A percentile compares a stretch with the other conserved stretches of the same genome.
Conservation (phyloP, 2,329 filamentous ascomycete species). For the Myriangium duriaei region DNA sequence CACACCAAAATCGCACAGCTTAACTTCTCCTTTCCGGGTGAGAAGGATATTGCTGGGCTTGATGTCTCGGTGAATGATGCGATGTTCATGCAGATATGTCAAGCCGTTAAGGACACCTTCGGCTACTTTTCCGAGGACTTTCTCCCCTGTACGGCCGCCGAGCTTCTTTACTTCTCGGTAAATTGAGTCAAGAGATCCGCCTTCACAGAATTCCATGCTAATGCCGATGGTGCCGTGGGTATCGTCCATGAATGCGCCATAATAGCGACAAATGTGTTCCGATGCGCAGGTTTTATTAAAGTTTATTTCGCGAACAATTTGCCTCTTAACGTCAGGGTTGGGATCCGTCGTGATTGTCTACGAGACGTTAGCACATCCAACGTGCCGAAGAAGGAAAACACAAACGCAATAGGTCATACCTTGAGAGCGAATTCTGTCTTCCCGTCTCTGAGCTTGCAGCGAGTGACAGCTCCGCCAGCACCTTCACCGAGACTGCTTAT, state of each 20-base stretch:
- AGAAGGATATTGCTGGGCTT: slow-evolving; percentile 96
- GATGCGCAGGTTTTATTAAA: slow-evolving; percentile 98
- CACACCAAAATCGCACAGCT: slow-evolving; percentile 96
- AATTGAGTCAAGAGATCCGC: slow-evolving; percentile 88
- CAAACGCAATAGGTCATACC: no score
- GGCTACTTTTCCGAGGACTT: slow-evolving; percentile 90
- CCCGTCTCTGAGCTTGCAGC: slow-evolving; percentile 75
- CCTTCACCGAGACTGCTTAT: slow-evolving; percentile 85
- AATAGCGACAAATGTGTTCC: slow-evolving; percentile 93
- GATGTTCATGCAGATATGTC: slow-evolving; percentile 87
- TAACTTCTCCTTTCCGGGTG: slow-evolving; percentile 84
- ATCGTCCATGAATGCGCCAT: slow-evolving; percentile 91
- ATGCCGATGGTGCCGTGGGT: slow-evolving; percentile 96
- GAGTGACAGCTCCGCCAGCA: slow-evolving; percentile 87
- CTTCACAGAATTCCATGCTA: slow-evolving; percentile 98
- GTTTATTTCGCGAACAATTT: slow-evolving; percentile 88
- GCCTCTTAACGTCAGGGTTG: slow-evolving; percentile 94
- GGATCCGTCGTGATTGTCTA: slow-evolving; percentile 97
- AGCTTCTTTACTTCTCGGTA: slow-evolving; percentile 96
- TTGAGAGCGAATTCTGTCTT: slow-evolving; percentile 95
- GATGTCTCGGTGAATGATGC: slow-evolving; percentile 98
- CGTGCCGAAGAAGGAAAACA: no score
- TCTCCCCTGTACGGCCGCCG: slow-evolving; percentile 88
- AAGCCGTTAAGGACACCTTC: slow-evolving; percentile 88
- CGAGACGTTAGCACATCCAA: no score